Conservation (phyloP, 257 asterid species). For the Nemophila menziesii region DNA sequence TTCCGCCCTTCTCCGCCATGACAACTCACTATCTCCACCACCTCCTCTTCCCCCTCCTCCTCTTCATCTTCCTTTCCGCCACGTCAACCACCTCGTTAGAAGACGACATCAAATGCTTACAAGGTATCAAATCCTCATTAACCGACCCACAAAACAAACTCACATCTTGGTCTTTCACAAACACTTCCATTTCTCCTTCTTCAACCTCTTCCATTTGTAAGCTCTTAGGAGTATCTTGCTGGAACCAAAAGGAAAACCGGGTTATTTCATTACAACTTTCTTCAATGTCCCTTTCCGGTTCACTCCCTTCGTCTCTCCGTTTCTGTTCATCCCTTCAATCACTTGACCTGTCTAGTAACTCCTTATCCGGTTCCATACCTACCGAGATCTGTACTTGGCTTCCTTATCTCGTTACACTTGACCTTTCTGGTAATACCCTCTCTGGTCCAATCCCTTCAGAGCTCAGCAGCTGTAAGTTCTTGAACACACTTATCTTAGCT, state of each 20-base stretch:
- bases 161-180: constrained; percentile 35
- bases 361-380: constrained; percentile 14
- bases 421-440: constrained; percentile 10
- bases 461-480: constrained; percentile 9
- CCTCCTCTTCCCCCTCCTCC: constrained; percentile 7
- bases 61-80: not conserved
- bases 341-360: constrained; percentile 19
- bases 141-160: constrained; percentile 37
- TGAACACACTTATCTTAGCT: constrained; percentile 9
- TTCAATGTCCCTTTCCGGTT: constrained; percentile 32
- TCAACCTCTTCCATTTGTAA: constrained; percentile 26
- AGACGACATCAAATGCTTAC: constrained; percentile 48
- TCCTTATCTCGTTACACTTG: constrained; percentile 18
- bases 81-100: constrained; percentile 17
- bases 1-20: no score
- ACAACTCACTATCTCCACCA: not conserved
- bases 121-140: constrained; percentile 29
- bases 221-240: constrained; percentile 47
- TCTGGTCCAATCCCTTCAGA: constrained; percentile 11
- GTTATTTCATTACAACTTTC: constrained; percentile 30
- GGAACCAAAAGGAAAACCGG: constrained; percentile 56
- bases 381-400: constrained; percentile 19
- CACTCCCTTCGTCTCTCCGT: constrained; percentile 34
- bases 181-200: constrained; percentile 14
- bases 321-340: constrained; percentile 25